Percentiles rank a stretch among this genome's conserved stretches.
These are phyloP conservation scores for Claviceps sp. DNA, from an alignment of 2,329 filamentous ascomycete species.

Conservation along the genomic window DNA sequence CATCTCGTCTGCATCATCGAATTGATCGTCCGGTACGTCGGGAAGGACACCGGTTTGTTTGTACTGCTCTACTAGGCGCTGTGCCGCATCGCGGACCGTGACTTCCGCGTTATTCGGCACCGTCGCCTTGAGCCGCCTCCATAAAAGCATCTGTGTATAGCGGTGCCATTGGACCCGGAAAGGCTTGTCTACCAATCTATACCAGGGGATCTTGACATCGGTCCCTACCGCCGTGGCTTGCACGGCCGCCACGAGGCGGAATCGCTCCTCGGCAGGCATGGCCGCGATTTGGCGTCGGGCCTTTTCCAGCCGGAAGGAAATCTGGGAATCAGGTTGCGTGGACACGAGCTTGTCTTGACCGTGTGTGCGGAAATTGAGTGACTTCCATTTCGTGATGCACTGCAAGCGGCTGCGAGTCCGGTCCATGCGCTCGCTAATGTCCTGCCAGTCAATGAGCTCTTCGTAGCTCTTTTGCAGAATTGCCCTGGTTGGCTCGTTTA, in stretches of 20 bases:
- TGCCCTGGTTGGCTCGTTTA: constrained; percentile 18
- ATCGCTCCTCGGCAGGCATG: constrained; percentile 32
- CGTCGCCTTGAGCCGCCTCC: constrained; percentile 23
- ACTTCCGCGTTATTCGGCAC: constrained; percentile 19
- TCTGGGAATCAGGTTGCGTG: constrained; percentile 17
- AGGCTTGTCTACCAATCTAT: constrained; percentile 25
- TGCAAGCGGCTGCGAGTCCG: constrained; percentile 51
- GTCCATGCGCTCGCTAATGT: constrained; percentile 49
- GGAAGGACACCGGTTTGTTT: constrained; percentile 21
- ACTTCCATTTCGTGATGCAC: constrained; percentile 54
- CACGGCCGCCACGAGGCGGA: constrained; percentile 29
- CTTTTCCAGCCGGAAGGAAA: constrained; percentile 29
- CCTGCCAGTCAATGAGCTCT: constrained; percentile 49
- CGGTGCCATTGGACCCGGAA: constrained; percentile 27
- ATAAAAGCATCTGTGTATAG: constrained; percentile 23
- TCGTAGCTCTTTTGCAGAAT: constrained; percentile 30
- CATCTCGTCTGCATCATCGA: constrained; percentile 21
- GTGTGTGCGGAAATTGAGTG: constrained; percentile 23
- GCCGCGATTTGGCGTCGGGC: constrained; percentile 27
- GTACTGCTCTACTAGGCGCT: constrained; percentile 21
- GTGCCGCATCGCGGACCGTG: constrained; percentile 21
- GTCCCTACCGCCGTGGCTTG: constrained; percentile 23
- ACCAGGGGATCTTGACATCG: constrained; percentile 39
- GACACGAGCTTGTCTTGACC: constrained; percentile 21
- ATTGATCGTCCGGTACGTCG: constrained; percentile 17